Base-by-base conservation (phyloP, 768 basidiomycete species). In the Rhizopogon vinicolor region DNA sequence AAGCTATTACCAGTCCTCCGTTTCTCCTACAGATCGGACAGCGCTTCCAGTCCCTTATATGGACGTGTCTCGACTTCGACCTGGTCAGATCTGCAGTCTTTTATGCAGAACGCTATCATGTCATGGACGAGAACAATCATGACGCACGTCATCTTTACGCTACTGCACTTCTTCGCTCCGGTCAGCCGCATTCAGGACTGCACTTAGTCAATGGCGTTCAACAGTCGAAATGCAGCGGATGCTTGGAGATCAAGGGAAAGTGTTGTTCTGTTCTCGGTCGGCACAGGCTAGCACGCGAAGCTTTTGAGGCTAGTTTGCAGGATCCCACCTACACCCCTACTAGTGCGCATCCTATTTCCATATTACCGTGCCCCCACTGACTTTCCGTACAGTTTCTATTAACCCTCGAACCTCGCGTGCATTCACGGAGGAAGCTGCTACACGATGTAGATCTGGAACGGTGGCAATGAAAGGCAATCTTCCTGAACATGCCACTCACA, bases 121-220 rank as follows among this genome's bases (percentile, higher is more conserved):
- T 84, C 41, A 72, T 90, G 69, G 85, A 89, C 70, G 76, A 78
- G 58, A 68, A 75, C 31, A 84, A 83, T 70, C 93, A 95, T 67
- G 86, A 90, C 65, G 84, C 91, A 60, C 82, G 89, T 54, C 91
- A 91, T 75, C 80, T 94, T 44, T 90, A 91, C 77, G 91, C 92
- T 60, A 85, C 81, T 42, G 78, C 86, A 18, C 81, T 94, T 59
- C 78, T 91, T 43, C 81, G 78, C 6, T 79, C 84, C 60, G 81
- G 80, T 54, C 87, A 89, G 65, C 80, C 85, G 13, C 85, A 89
- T 63, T 89, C 91, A 12, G 91, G 92, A 5, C 69, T 89, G 37
- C 74, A 81, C 65, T 72, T 91, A 49, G 87, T 92, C 58, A 84
- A 83, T 65, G 70, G 79, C 35, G 78, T 86, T 2, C 72, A 76